A percentile compares a stretch with the other conserved stretches of the same genome.
Evolutionary conservation across 805 yeast species (phyloP).

Genomic region (Candida succiphila): DNA sequence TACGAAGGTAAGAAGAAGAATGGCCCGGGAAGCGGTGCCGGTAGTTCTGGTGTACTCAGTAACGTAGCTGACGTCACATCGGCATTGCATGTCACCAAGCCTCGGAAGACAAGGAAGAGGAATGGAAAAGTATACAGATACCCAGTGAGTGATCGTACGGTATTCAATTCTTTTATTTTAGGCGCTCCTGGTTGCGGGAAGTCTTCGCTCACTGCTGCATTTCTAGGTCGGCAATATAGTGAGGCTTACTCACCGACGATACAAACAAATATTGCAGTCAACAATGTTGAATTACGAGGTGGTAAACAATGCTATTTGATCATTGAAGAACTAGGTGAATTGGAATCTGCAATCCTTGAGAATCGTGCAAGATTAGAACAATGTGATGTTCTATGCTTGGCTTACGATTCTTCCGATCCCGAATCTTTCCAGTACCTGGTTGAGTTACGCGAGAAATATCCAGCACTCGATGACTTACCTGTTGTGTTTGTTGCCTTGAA

Average conservation of each 20-base stretch:
- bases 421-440: slow-evolving; percentile 82
- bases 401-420: slow-evolving; percentile 94
- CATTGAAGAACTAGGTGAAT: slow-evolving; percentile 81
- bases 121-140: slow-evolving; percentile 59
- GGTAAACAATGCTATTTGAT: slow-evolving; percentile 93
- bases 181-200: slow-evolving; percentile 89
- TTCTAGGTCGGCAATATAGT: slow-evolving; percentile 63
- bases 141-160: slow-evolving; percentile 71
- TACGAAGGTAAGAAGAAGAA: slow-evolving; percentile 40
- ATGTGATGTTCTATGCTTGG: slow-evolving; percentile 85
- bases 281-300: slow-evolving; percentile 86
- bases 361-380: slow-evolving; percentile 60
- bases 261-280: slow-evolving; percentile 73
- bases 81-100: slow-evolving; percentile 74
- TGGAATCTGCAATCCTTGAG: slow-evolving; percentile 73
- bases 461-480: slow-evolving; percentile 58
- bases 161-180: slow-evolving; percentile 79
- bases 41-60: no score
- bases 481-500: slow-evolving; percentile 83
- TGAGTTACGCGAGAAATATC: slow-evolving; percentile 52
- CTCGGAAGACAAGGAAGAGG: slow-evolving; percentile 59
- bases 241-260: slow-evolving; percentile 74
- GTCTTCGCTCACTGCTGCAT: slow-evolving; percentile 73
- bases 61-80: slow-evolving; percentile 18
- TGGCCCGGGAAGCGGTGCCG: slow-evolving; percentile 12